These are phyloP conservation scores for Solanum hybrid DNA, from an alignment of 305 asterid genomes.

Conservation along the genomic window DNA sequence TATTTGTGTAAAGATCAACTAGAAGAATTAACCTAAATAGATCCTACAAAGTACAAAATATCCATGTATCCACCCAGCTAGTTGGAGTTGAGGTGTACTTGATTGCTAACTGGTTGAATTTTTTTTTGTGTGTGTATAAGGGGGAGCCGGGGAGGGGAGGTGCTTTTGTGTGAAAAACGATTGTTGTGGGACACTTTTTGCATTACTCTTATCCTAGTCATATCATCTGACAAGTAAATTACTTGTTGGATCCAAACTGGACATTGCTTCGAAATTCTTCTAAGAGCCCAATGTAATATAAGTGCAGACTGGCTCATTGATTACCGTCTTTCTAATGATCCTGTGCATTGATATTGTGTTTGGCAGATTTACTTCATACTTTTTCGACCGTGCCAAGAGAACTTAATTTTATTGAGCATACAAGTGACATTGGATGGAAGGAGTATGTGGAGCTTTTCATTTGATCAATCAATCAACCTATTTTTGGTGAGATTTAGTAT, in stretches of 20 bases:
- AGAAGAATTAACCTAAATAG: neutral
- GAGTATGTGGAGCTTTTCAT: conserved; percentile 35
- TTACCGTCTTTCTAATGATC: neutral
- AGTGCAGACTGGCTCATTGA: neutral
- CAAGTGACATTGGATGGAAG: conserved; percentile 70
- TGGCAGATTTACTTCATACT: conserved; percentile 48
- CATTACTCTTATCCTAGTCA: neutral
- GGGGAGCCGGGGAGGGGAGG: neutral
- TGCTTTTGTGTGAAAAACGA: neutral
- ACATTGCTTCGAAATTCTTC: neutral
- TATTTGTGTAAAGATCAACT: neutral
- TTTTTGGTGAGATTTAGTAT: neutral
- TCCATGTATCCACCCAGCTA: neutral
- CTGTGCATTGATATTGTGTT: neutral
- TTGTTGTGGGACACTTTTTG: neutral
- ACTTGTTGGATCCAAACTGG: neutral
- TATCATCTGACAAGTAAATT: neutral
- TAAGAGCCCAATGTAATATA: neutral
- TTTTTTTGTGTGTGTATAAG: neutral
- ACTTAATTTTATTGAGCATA: conserved; percentile 64
- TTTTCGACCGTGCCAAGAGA: conserved; percentile 48
- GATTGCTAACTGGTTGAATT: neutral
- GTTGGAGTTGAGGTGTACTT: neutral
- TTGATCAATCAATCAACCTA: neutral
- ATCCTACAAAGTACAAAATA: neutral